A percentile compares a stretch with the other conserved stretches of the same genome.
Conservation (phyloP, 768 basidiomycete genomes). For the Mycena kentingensis region DNA sequence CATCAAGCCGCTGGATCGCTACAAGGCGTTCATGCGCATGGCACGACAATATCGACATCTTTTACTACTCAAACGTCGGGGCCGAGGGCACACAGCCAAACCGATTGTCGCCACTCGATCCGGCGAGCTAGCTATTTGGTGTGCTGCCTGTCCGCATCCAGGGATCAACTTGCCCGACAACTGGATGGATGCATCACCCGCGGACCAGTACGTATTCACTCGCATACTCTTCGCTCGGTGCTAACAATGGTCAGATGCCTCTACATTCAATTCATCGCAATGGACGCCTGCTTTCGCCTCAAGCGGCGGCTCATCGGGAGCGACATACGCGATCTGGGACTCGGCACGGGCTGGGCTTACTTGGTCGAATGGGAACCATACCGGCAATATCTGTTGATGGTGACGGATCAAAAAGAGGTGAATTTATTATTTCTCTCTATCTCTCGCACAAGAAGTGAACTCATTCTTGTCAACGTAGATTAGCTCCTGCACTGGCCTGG, state of each 20-base stretch:
- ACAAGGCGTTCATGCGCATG: conserved; percentile 27
- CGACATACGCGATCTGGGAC: conserved; percentile 18
- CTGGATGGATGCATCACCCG: conserved; percentile 12
- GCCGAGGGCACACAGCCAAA: not conserved
- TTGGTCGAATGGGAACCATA: conserved; percentile 18
- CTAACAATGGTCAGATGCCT: conserved; percentile 11
- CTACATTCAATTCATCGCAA: conserved; percentile 13
- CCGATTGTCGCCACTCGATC: not conserved
- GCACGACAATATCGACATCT: conserved; percentile 15
- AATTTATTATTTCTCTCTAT: too few species aligned
- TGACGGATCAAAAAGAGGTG: conserved; percentile 15
- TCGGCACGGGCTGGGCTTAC: conserved; percentile 25
- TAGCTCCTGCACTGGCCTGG: too few species aligned
- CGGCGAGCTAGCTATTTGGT: conserved; percentile 16
- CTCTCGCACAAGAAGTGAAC: too few species aligned
- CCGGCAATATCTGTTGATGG: conserved; percentile 5
- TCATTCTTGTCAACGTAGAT: too few species aligned
- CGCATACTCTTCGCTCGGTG: not conserved
- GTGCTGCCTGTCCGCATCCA: conserved; percentile 24
- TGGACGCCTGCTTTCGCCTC: conserved; percentile 26
- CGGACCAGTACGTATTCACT: conserved; percentile 5
- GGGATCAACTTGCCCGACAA: conserved; percentile 21
- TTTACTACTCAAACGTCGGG: conserved; percentile 9
- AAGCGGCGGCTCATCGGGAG: conserved; percentile 20
- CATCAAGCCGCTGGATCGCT: conserved; percentile 25